Conservation (phyloP, 129 eudicot species). For the Pulicaria dysenterica region DNA sequence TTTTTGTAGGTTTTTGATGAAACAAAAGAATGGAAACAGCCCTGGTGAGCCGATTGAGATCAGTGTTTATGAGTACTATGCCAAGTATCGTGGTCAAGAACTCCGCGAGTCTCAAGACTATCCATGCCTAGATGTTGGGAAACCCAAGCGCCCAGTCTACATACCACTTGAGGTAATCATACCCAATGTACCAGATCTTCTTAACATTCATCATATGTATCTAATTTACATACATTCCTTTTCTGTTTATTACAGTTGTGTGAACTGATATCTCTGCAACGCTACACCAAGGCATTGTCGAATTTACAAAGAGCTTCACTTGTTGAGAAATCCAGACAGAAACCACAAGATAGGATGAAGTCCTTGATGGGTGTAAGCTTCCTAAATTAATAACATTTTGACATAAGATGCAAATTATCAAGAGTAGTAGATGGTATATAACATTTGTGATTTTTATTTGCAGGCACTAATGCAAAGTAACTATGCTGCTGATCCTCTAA, state of each 20-base stretch:
- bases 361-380: slow-evolving; percentile 39
- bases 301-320: slow-evolving; percentile 60
- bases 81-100: slow-evolving; percentile 41
- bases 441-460: neutral
- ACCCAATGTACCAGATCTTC: neutral
- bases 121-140: slow-evolving; percentile 92
- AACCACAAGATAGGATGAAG: slow-evolving; percentile 79
- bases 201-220: neutral
- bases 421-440: neutral
- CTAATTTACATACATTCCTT: neutral
- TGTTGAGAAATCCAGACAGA: slow-evolving; percentile 84
- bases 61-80: slow-evolving; percentile 70
- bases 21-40: slow-evolving; percentile 41
- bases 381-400: neutral
- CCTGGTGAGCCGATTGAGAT: slow-evolving; percentile 45
- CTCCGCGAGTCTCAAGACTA: slow-evolving; percentile 48
- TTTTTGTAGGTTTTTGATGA: slow-evolving; percentile 51
- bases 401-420: neutral
- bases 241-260: slow-evolving; percentile 48
- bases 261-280: slow-evolving; percentile 59
- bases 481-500: slow-evolving; percentile 57
- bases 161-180: slow-evolving; percentile 71
- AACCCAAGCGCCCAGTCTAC: slow-evolving; percentile 69
- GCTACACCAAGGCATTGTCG: slow-evolving; percentile 75
- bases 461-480: slow-evolving; percentile 38